These are phyloP conservation scores for Curvularia spicifera DNA, from an alignment of 2,329 filamentous ascomycete genomes.

Conservation along the genomic window DNA sequence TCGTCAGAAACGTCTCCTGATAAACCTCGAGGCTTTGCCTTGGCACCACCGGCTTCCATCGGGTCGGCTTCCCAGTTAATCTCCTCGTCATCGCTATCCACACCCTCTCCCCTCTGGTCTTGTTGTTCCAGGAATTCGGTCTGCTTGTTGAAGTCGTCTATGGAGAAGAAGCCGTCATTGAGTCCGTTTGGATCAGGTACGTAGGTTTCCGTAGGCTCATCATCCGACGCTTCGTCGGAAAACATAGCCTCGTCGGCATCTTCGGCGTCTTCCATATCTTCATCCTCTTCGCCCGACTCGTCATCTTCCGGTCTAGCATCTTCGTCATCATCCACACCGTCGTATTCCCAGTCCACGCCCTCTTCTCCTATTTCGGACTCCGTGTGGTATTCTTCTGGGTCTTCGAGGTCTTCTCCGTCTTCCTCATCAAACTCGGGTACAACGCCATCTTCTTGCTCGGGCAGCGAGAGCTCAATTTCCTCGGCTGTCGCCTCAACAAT, in stretches of 20 bases:
- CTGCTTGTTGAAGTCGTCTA: constrained; percentile 96
- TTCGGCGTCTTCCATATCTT: constrained; percentile 41
- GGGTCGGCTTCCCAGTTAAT: constrained; percentile 88
- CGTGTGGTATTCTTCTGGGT: constrained; percentile 38
- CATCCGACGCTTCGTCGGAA: constrained; percentile 52
- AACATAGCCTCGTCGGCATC: constrained; percentile 43
- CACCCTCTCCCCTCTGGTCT: constrained; percentile 77
- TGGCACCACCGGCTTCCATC: constrained; percentile 51
- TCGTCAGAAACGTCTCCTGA: constrained; percentile 58
- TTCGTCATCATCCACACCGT: constrained; percentile 42
- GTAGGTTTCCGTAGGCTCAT: constrained; percentile 62
- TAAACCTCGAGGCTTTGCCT: constrained; percentile 35
- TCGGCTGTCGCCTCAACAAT: constrained; percentile 72
- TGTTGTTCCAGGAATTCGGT: constrained; percentile 88
- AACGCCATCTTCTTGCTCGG: constrained; percentile 35
- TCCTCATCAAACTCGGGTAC: constrained; percentile 30
- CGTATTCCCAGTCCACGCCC: constrained; percentile 44
- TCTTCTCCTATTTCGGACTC: constrained; percentile 42
- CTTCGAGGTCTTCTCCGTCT: constrained; percentile 43
- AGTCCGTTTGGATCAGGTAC: constrained; percentile 79
- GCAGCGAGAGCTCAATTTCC: constrained; percentile 60
- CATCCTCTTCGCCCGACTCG: constrained; percentile 41
- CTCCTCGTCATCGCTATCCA: constrained; percentile 77
- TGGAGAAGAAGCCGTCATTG: constrained; percentile 97
- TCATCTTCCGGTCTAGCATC: constrained; percentile 36